These are phyloP conservation scores for Ramularia endophylla DNA, from an alignment of 2,329 filamentous ascomycete species.

Conservation along the genomic window DNA sequence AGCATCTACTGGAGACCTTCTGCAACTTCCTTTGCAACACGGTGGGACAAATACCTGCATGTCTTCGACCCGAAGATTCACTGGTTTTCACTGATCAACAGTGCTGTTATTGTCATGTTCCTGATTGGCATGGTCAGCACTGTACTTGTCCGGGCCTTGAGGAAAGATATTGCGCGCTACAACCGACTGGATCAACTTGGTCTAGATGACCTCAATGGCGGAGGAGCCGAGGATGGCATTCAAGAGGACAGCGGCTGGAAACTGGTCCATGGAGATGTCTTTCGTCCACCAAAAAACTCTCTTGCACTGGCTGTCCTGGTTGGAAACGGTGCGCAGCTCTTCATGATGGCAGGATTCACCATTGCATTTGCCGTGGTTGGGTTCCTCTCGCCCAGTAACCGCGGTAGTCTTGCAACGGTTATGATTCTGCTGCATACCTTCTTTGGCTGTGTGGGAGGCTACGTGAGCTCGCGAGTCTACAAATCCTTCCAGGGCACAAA, in stretches of 20 bases:
- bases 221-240: slow-evolving; percentile 76
- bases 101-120: slow-evolving; percentile 89
- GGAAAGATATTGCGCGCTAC: slow-evolving; percentile 94
- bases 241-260: slow-evolving; percentile 99
- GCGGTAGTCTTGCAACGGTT: slow-evolving; percentile 86
- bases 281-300: slow-evolving; percentile 77
- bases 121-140: slow-evolving; percentile 86
- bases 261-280: slow-evolving; percentile 94
- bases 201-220: slow-evolving; percentile 79
- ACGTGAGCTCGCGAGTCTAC: slow-evolving; percentile 84
- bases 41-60: slow-evolving; percentile 98
- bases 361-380: slow-evolving; percentile 90
- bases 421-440: slow-evolving; percentile 91
- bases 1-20: slow-evolving; percentile 85
- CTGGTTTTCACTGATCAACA: slow-evolving; percentile 98
- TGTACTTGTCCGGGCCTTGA: slow-evolving; percentile 80
- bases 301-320: slow-evolving; percentile 81
- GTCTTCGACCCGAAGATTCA: slow-evolving; percentile 98
- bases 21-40: slow-evolving; percentile 83
- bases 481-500: slow-evolving; percentile 87
- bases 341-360: slow-evolving; percentile 94
- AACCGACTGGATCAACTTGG: slow-evolving; percentile 90
- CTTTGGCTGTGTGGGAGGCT: slow-evolving; percentile 88
- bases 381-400: slow-evolving; percentile 92
- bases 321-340: slow-evolving; percentile 91